Conservation (phyloP, 495 filamentous ascomycete species). For the Aspergillus haitiensis region DNA sequence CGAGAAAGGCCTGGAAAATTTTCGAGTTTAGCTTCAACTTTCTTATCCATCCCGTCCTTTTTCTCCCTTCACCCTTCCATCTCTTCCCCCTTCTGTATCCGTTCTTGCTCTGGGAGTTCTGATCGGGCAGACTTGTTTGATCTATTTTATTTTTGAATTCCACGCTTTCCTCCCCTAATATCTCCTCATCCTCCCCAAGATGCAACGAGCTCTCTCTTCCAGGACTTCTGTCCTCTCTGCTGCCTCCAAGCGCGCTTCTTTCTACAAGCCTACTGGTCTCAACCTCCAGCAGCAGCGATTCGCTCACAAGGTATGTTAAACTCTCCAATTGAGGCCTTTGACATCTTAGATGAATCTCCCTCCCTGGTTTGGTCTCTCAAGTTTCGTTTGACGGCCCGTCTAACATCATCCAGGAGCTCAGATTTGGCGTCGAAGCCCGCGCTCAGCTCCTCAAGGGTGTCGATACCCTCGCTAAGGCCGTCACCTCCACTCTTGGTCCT, state of each 20-base stretch:
- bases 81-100: slow-evolving; percentile 25
- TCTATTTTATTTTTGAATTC: slow-evolving; percentile 10
- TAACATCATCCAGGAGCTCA: slow-evolving; percentile 72
- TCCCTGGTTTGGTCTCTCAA: slow-evolving; percentile 19
- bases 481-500: slow-evolving; percentile 93
- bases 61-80: slow-evolving; percentile 30
- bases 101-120: slow-evolving; percentile 37
- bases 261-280: slow-evolving; percentile 52
- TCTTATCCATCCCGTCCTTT: slow-evolving; percentile 24
- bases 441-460: slow-evolving; percentile 89
- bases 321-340: background rate
- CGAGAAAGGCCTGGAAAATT: slow-evolving; percentile 51
- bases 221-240: slow-evolving; percentile 71
- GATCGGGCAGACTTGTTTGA: slow-evolving; percentile 29
- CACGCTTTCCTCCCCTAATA: slow-evolving; percentile 24
- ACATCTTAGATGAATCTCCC: slow-evolving; percentile 13
- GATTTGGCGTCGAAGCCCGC: slow-evolving; percentile 95
- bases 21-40: slow-evolving; percentile 52
- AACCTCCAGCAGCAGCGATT: slow-evolving; percentile 84
- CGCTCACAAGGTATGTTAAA: slow-evolving; percentile 79
- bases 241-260: slow-evolving; percentile 55
- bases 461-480: slow-evolving; percentile 93
- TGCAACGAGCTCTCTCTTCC: slow-evolving; percentile 72
- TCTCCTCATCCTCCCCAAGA: slow-evolving; percentile 42
- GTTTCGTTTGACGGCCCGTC: slow-evolving; percentile 20